A percentile compares a stretch with the other conserved stretches of the same genome.
These are phyloP conservation scores for Colletotrichum abscissum DNA, from an alignment of 2,329 filamentous ascomycete species.

Conservation along the genomic window DNA sequence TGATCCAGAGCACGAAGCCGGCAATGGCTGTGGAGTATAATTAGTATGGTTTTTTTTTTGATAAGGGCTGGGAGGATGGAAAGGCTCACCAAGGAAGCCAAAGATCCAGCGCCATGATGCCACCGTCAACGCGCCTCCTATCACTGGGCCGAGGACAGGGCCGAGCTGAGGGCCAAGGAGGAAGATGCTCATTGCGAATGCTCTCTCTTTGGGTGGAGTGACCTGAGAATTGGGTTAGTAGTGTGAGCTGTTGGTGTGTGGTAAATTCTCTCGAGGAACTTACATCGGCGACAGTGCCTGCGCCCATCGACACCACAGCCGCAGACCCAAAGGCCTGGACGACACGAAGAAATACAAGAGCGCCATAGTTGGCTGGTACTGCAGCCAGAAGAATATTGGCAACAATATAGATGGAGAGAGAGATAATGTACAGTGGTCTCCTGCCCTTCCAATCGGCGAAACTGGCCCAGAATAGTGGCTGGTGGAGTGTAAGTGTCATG, in stretches of 20 bases:
- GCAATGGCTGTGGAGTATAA: conserved; percentile 40
- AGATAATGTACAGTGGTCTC: conserved; percentile 52
- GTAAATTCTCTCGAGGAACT: background rate
- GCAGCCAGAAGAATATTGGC: conserved; percentile 52
- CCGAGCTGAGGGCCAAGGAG: conserved; percentile 56
- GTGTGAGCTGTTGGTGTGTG: background rate
- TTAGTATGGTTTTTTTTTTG: background rate
- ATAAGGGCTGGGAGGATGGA: background rate
- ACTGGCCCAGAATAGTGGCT: conserved; percentile 54
- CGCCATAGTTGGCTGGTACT: conserved; percentile 50
- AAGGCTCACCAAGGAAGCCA: conserved; percentile 46
- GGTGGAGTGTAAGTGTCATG: background rate
- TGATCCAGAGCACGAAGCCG: conserved; percentile 43
- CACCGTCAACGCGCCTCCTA: conserved; percentile 52
- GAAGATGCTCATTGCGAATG: conserved; percentile 53
- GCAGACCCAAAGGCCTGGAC: conserved; percentile 56
- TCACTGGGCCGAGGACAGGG: conserved; percentile 54
- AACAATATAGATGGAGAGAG: conserved; percentile 50
- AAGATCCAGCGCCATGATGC: conserved; percentile 57
- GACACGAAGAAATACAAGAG: conserved; percentile 51
- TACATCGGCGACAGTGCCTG: conserved; percentile 54
- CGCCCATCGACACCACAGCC: conserved; percentile 54
- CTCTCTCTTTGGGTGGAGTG: conserved; percentile 45
- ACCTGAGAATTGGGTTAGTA: conserved; percentile 44
- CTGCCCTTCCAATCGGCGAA: conserved; percentile 52